phyloP scores from a whole-genome alignment of 169 alveolate genomes.

The Plasmodium gonderi region DNA sequence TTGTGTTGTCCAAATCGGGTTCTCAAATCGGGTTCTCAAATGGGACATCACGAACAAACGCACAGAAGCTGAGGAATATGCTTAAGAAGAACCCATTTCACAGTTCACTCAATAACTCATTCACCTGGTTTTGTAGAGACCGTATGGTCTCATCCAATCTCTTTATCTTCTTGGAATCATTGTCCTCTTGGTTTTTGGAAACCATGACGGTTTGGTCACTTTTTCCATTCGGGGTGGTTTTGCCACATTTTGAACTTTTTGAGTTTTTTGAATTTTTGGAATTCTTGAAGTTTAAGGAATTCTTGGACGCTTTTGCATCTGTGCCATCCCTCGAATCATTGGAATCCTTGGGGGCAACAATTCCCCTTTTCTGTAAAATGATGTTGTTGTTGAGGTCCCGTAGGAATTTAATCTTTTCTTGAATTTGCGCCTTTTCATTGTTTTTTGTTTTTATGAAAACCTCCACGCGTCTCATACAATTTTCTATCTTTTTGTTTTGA shows the following conservation, averaged over 20 bases:
- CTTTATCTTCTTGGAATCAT: constrained; percentile 34
- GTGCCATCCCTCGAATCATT: background rate
- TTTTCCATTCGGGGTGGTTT: background rate
- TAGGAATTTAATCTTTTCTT: constrained; percentile 36
- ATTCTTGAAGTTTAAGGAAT: background rate
- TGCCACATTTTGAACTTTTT: background rate
- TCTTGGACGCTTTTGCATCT: background rate
- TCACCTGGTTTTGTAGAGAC: constrained; percentile 21
- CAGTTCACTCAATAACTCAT: background rate
- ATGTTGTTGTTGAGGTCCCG: constrained; percentile 33
- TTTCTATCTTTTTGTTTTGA: constrained; percentile 23
- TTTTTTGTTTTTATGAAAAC: constrained; percentile 22
- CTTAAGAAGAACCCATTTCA: no score
- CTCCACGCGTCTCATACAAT: background rate
- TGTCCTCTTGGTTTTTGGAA: background rate
- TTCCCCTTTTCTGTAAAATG: constrained; percentile 7
- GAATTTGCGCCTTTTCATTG: constrained; percentile 19
- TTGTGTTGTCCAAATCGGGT: no score
- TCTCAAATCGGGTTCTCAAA: no score
- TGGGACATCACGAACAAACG: no score
- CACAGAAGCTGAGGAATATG: no score
- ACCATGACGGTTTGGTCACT: background rate
- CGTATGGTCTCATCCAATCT: constrained; percentile 35
- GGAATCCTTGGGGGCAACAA: no score
- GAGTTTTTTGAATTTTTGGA: background rate